Conservation (phyloP, 2,329 filamentous ascomycete species). For the Macroventuria anomochaeta region DNA sequence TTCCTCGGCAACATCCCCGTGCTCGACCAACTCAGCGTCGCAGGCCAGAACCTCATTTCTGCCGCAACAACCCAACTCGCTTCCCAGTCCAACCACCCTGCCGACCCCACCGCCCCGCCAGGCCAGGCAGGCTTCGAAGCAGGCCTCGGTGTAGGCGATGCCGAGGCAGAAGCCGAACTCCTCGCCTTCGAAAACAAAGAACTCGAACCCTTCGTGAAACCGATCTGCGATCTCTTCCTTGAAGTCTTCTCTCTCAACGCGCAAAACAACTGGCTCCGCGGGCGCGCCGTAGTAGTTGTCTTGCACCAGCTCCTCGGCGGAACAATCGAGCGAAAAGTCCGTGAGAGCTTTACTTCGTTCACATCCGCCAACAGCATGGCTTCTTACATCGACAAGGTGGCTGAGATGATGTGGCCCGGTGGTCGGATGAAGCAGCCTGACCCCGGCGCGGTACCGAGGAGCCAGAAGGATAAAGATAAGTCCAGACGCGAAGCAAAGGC, state of each 20-base stretch:
- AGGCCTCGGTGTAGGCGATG: conserved; percentile 60
- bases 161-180: conserved; percentile 90
- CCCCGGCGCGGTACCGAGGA: conserved; percentile 61
- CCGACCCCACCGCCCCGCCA: conserved; percentile 16
- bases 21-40: conserved; percentile 89
- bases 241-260: conserved; percentile 94
- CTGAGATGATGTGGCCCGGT: conserved; percentile 81
- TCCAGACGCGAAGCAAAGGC: conserved; percentile 86
- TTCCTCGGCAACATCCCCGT: conserved; percentile 96
- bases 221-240: conserved; percentile 96
- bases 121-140: conserved; percentile 39
- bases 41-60: conserved; percentile 88
- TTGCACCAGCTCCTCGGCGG: conserved; percentile 94
- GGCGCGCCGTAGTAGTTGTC: conserved; percentile 93
- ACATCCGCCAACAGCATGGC: conserved; percentile 80
- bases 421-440: conserved; percentile 57
- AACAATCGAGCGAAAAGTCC: conserved; percentile 93
- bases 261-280: conserved; percentile 96
- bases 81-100: conserved; percentile 34
- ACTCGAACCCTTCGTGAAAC: conserved; percentile 94
- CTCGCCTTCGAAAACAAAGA: conserved; percentile 85
- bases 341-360: conserved; percentile 78
- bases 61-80: conserved; percentile 66
- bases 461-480: conserved; percentile 74
- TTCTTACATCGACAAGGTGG: conserved; percentile 75